These are phyloP conservation scores for Alnus rubra DNA, from an alignment of 306 rosid genomes.

Conservation along the genomic window DNA sequence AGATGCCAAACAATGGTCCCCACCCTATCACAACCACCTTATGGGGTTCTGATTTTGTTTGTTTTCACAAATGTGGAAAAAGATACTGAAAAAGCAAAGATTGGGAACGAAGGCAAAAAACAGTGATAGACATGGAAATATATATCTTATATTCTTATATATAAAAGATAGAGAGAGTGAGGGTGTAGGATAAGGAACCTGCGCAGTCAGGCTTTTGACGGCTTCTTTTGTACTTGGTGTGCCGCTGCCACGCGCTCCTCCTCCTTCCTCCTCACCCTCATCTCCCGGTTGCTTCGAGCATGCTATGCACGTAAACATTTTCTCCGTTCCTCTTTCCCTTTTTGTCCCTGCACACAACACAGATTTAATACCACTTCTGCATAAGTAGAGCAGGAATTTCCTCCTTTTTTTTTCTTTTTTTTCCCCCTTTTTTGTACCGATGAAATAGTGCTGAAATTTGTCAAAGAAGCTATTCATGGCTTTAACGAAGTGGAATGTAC, in stretches of 20 bases:
- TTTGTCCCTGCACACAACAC: slow-evolving; percentile 37
- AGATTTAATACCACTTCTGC: background rate
- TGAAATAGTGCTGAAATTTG: background rate
- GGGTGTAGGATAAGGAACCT: slow-evolving; percentile 56
- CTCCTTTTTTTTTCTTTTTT: too few species aligned
- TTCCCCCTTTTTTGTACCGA: background rate
- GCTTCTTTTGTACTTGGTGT: slow-evolving; percentile 93
- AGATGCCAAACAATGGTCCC: slow-evolving; percentile 63
- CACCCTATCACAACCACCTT: slow-evolving; percentile 30
- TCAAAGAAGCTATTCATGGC: background rate
- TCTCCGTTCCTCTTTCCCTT: background rate
- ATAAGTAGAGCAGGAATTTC: too few species aligned
- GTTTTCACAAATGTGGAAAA: slow-evolving; percentile 43
- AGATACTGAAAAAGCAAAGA: slow-evolving; percentile 51
- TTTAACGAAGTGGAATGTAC: background rate
- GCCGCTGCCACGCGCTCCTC: slow-evolving; percentile 77
- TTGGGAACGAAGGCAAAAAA: slow-evolving; percentile 33
- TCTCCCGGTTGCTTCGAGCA: slow-evolving; percentile 69
- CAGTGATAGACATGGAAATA: slow-evolving; percentile 4
- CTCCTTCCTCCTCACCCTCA: slow-evolving; percentile 50
- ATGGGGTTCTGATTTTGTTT: slow-evolving; percentile 44
- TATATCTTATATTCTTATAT: too few species aligned
- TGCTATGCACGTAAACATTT: slow-evolving; percentile 94
- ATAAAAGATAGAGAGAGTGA: background rate
- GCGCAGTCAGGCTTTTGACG: slow-evolving; percentile 90